Base-by-base conservation (phyloP, 352 stramenopile genomes). In the Globisporangium spinosum region DNA sequence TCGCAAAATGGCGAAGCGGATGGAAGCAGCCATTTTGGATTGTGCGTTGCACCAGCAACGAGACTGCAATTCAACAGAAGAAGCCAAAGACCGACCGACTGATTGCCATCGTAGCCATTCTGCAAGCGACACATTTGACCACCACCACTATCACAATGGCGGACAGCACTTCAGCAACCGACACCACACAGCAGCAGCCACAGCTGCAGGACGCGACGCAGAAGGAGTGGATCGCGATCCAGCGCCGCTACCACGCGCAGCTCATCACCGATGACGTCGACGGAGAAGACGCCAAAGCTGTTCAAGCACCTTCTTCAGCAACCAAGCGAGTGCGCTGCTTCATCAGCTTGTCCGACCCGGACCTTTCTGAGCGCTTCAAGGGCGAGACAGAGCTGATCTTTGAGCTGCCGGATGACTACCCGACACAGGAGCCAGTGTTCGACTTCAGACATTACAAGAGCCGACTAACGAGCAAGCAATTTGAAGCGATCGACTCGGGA, bases 201-300 rank as follows among this genome's bases (percentile, higher is more conserved):
- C 67, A 65, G 69, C 66, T 74, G 57, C 70, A 76, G 57, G 69
- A 87, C 64, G 67, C 68, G 27, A 70, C 65, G 20, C 72, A 73
- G 66, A 82, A 85, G 65, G 85, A 93, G 62, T 89, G 83, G 72
- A 77, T 89, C 71, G 79, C 80, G 20, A 67, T 93, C 15, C 72
- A 90, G 71, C 78, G 83, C 3, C 82, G 82, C 54, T 91, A 93
- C 70, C 74, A 91, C 55, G 66, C 82, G 34, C 69, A 83, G 38
- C 62, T 76, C 23, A 51, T 75, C 23, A 35, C 29, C 2, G 45
- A 71, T 32, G 64, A 79, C 35, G 32, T 61, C 20, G 54, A 49
- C 6, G 64, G 22, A 27, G 77, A 68, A 49, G 56, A 9, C 15
- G 6, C 13, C 12, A 13, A 6, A 1, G 10, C 4, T 12, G 32